phyloP scores from a whole-genome alignment of 2,329 filamentous ascomycete genomes.

The Cercospora sp. region DNA sequence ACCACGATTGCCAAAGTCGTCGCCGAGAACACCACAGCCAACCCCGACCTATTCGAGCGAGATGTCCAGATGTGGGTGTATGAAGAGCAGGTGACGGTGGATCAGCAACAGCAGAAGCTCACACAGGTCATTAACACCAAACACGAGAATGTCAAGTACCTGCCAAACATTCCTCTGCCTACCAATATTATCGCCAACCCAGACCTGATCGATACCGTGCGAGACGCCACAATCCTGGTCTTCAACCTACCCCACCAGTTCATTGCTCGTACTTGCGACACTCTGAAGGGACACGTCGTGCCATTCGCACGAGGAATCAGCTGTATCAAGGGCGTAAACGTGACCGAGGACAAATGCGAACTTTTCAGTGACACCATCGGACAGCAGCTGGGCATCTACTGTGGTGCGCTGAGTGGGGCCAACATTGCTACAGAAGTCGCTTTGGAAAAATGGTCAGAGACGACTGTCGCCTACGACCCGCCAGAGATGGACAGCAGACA shows the following conservation, averaged over 20 bases:
- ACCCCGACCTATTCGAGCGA: constrained; percentile 79
- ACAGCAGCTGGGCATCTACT: constrained; percentile 89
- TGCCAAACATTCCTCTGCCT: constrained; percentile 82
- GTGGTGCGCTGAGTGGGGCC: constrained; percentile 89
- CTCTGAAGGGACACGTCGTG: constrained; percentile 82
- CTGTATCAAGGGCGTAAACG: constrained; percentile 97
- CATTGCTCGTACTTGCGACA: constrained; percentile 80
- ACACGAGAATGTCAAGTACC: constrained; percentile 98
- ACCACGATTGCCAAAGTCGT: constrained; percentile 97
- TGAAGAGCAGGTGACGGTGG: constrained; percentile 81
- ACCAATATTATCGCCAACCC: constrained; percentile 82
- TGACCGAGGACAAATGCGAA: constrained; percentile 79
- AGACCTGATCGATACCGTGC: constrained; percentile 75
- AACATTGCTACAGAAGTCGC: constrained; percentile 97
- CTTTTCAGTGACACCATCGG: constrained; percentile 96
- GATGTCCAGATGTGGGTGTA: constrained; percentile 99
- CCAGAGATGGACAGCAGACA: constrained; percentile 82
- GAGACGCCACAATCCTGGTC: constrained; percentile 81
- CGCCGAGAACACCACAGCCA: constrained; percentile 80
- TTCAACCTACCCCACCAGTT: constrained; percentile 98
- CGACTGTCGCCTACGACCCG: constrained; percentile 93
- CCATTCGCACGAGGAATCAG: constrained; percentile 92
- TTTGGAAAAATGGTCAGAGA: constrained; percentile 94
- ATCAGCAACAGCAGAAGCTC: constrained; percentile 81
- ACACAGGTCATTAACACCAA: constrained; percentile 85